Evolutionary conservation across 805 yeast species (phyloP).

Genomic region (Candida loeiensis): DNA sequence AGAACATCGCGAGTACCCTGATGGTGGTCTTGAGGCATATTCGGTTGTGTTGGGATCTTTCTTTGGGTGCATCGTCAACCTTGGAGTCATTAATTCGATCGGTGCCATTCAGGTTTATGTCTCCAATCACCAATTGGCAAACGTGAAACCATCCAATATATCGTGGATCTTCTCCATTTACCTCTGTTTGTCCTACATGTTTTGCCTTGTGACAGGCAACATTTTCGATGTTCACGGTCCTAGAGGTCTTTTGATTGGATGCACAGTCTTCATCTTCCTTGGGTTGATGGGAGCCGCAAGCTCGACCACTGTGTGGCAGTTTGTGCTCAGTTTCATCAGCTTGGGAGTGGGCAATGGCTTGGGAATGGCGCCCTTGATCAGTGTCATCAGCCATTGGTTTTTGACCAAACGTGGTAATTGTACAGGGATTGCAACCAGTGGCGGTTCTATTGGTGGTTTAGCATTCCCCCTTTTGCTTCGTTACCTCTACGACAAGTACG

Average conservation of each 20-base stretch:
- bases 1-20: conserved; percentile 37
- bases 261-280: conserved; percentile 40
- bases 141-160: conserved; percentile 43
- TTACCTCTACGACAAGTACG: conserved; percentile 15
- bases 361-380: conserved; percentile 57
- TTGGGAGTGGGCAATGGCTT: conserved; percentile 60
- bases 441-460: conserved; percentile 22
- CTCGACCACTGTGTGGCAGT: conserved; percentile 53
- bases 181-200: conserved; percentile 45
- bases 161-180: conserved; percentile 67
- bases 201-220: conserved; percentile 54
- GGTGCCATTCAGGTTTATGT: conserved; percentile 65
- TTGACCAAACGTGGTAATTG: conserved; percentile 55
- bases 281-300: conserved; percentile 59
- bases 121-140: conserved; percentile 49
- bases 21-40: conserved; percentile 60
- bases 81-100: conserved; percentile 55
- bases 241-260: conserved; percentile 36
- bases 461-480: conserved; percentile 19
- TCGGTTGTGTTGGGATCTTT: conserved; percentile 55
- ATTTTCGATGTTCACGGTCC: conserved; percentile 64
- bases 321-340: conserved; percentile 54
- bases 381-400: conserved; percentile 68
- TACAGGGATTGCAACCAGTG: conserved; percentile 56
- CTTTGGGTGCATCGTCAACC: conserved; percentile 49